Evolutionary conservation across 768 basidiomycete genomes (phyloP), one percentile per base, ranked within the genome.

Genomic region (Phaeotremella skinneri): DNA sequence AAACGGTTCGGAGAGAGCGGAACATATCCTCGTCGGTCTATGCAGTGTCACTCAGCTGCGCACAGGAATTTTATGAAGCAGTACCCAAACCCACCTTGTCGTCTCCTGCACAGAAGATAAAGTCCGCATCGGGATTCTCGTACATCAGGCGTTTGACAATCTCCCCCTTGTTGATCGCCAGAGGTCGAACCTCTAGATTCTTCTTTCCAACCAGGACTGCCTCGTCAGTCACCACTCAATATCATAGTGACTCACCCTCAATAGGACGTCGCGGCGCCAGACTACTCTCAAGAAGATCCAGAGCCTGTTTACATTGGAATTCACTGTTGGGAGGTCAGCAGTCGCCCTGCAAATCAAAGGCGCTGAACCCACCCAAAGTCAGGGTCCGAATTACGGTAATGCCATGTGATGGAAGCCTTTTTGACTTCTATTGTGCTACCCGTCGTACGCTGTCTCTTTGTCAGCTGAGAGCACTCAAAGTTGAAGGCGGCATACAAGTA

Each of bases 21-120:
- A 97, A 97, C 94, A 99, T 99, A 80, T 99, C 94, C 80, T 99
- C 94, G 80, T 97, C 91, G 49, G 93, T 93, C 89, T 88, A 66
- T 13, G n/a, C 11, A 25, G 43, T 47, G 39, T 21, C 43, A 29
- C 41, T 55, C 30, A 56, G 51, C 51, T 34, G 14, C 39, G 17
- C 7, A 14, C 47, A 6, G 43, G 11, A 16, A 2, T 52, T 2
- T 4, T 52, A 31, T 17, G 13, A 16, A 48, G 43, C 9, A 45
- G 43, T 3, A 20, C 47, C 9, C 3, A 45, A 13, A 58, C 58
- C 32, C 60, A 88, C 89, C 85, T 97, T 99, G 81, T 99, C 94
- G 71, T 99, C 94, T 45, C 94, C 94, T 1, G 93, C 94, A 74
- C 94, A 99, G 81, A 97, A 94, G 76, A 97, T 82, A 72, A 97